Base-by-base conservation (phyloP, 106 monocot genomes). In the Platanthera zijinensis region DNA sequence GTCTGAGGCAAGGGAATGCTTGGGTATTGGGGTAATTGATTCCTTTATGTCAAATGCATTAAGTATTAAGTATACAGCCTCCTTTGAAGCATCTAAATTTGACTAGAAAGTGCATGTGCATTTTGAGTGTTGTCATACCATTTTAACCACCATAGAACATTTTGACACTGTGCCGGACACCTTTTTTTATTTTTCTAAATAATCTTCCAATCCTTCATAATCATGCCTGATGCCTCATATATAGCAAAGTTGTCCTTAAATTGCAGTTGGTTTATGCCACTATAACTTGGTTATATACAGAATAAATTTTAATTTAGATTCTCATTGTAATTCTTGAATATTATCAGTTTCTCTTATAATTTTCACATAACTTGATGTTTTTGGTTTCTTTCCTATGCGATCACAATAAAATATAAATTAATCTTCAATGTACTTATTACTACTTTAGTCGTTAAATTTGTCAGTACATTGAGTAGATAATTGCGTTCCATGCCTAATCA, bases 1-100 rank as follows among this genome's bases (percentile, higher is more conserved):
- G 9, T 57, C 87, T 78, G 97, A 97, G 86, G 85, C 91, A 73
- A 85, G 93, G 80, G 81, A 91, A 84, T 89, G 77, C 74, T 87
- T 94, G 83, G 91, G 93, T 50, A 94, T 97, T 73, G 85, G 90
- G 91, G 97, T 94, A 89, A 85, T 32, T 39, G 28, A 4, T 71
- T 57, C 19, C 10, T 66, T 32, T 32, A 39, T 39, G 66, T 66
- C 32, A 66, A 66, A 19, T 66, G 66, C 66, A 66, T 32, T 66
- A 10, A 12, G 5, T 32, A 66, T 66, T 10, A 21, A 66, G 4
- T 66, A 66, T 30, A 66, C 18, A 13, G 25, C 12, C 28, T 66
- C 32, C 11, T 21, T 66, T 66, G 32, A 30, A 13, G 66, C 66
- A 66, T 66, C 5, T 66, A 66, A 32, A 30, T 66, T 66, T 21